A percentile compares a stretch with the other conserved stretches of the same genome.
phyloP scores from a whole-genome alignment of 1,284 basidiomycete genomes.

The Coriolopsis trogii region DNA sequence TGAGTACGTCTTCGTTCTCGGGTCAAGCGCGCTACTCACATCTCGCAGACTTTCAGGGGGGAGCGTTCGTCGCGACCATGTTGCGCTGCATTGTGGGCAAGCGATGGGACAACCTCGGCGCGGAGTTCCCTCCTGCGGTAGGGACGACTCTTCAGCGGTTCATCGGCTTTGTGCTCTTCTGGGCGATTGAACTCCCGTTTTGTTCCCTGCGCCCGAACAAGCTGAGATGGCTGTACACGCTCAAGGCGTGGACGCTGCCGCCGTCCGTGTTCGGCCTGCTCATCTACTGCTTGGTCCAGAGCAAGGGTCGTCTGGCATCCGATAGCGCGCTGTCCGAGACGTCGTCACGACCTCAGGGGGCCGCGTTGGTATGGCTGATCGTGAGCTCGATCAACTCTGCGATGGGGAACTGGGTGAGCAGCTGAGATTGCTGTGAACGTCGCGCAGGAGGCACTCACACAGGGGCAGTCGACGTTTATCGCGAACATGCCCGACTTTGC shows the following conservation, averaged over 20 bases:
- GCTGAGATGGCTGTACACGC: conserved; percentile 47
- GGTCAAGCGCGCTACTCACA: not conserved
- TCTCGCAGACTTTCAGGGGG: conserved; percentile 32
- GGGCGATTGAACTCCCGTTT: conserved; percentile 47
- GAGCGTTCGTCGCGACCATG: conserved; percentile 35
- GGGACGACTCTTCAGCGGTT: conserved; percentile 39
- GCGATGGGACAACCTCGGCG: conserved; percentile 40
- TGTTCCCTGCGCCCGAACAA: conserved; percentile 48
- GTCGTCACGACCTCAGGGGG: conserved; percentile 27
- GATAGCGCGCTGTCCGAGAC: conserved; percentile 38
- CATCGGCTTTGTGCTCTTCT: conserved; percentile 35
- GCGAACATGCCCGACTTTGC: conserved; percentile 41
- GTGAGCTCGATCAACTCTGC: conserved; percentile 44
- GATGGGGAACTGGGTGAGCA: conserved; percentile 39
- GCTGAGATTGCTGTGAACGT: not conserved
- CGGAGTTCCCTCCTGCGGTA: conserved; percentile 40
- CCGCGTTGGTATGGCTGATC: conserved; percentile 42
- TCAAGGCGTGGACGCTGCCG: conserved; percentile 45
- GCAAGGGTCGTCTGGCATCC: conserved; percentile 22
- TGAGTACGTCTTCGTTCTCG: conserved; percentile 15
- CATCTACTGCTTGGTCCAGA: conserved; percentile 39
- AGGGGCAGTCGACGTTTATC: conserved; percentile 33
- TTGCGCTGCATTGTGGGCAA: conserved; percentile 45
- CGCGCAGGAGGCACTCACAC: not conserved
- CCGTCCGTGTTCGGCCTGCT: conserved; percentile 44